Conservation (phyloP, 768 basidiomycete genomes). For the Omphalotus guepiniiformis region DNA sequence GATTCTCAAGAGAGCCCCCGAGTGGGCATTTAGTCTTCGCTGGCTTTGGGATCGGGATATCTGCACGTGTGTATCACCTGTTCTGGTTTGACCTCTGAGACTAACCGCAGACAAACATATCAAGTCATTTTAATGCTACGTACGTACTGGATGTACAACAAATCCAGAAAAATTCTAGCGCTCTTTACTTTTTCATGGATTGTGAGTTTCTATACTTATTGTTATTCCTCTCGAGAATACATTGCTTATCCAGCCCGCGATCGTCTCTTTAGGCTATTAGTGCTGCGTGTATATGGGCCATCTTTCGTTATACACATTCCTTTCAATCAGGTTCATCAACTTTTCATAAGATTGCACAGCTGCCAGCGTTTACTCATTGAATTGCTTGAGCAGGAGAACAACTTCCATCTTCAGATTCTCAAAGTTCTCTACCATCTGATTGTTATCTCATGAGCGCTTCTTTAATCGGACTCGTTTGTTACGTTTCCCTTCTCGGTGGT, state of each 20-base stretch:
- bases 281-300: not conserved
- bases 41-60: not conserved
- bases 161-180: not conserved
- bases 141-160: slow-evolving; percentile 1
- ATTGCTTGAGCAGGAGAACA: no score
- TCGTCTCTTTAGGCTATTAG: not conserved
- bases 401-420: no score
- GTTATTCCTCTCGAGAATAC: not conserved
- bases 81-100: not conserved
- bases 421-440: no score
- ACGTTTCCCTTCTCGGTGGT: not conserved
- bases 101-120: not conserved
- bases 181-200: not conserved
- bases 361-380: no score
- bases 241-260: not conserved
- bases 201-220: not conserved
- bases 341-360: no score
- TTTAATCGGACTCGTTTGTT: not conserved
- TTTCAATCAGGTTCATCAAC: no score
- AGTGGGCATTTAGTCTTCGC: no score
- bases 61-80: not conserved
- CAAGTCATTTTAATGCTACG: not conserved
- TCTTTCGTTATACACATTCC: not conserved
- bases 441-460: not conserved
- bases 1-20: no score